Base-by-base conservation (phyloP, 2,329 filamentous ascomycete species). In the Ophiostoma himal-ulmi region DNA sequence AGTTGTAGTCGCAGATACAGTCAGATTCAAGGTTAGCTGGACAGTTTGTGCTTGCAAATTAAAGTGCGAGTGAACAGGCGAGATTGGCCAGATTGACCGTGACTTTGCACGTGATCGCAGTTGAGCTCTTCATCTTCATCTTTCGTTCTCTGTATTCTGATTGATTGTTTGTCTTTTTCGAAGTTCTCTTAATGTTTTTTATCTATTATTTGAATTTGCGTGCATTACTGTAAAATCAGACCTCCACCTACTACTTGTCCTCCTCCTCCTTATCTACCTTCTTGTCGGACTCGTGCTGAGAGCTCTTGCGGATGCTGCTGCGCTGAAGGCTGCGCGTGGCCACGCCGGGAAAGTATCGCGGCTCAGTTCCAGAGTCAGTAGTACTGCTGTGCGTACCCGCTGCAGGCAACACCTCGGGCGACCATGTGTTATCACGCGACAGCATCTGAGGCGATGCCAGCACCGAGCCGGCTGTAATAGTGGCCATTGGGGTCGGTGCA, bases 261-360 rank as follows among this genome's bases (percentile, higher is more conserved):
- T 30, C 22, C 2, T 60, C 54, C 22, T 60, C 30, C 30, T 30
- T 30, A 30, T 30, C 30, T 30, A 30, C 54, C 37, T 66, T 66
- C n/a, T 13, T 14, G 67, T 82, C 81, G n/a, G 76, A 76, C 71
- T 81, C 81, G 52, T 81, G 79, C 67, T 75, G 74, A 57, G 80
- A 82, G 67, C 75, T 77, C 70, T 79, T 78, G 54, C 79, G 76
- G 71, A 77, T 76, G 69, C 83, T 84, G 62, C 80, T 81, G 68
- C 78, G 82, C 68, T 83, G 79, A 67, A 80, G 80, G 76, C 82
- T 82, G 70, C 84, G 80, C 20, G 83, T 82, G 64, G 93, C 84
- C 41, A 93, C 84, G 0, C 91, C 91, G 0, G 91, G 91, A 74
- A 92, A 91, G 73, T 92, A 87, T 73, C 83, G 85, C 13, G 90